These are phyloP conservation scores for Taphrina communis DNA, from an alignment of 1,139 yeast genomes.

Conservation along the genomic window DNA sequence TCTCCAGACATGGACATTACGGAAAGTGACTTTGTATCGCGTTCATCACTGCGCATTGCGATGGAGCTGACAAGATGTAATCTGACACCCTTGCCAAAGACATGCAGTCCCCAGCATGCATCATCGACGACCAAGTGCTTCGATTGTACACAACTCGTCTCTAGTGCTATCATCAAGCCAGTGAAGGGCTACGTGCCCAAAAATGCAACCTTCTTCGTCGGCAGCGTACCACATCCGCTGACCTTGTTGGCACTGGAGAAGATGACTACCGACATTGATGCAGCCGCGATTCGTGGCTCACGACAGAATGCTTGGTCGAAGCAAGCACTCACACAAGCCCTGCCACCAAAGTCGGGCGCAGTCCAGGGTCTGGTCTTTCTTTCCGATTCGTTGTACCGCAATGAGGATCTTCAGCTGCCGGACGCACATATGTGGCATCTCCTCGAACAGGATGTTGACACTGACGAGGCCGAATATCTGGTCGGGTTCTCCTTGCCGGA, in stretches of 20 bases:
- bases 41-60: conserved; percentile 14
- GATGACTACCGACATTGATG: conserved; percentile 4
- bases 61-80: conserved; percentile 27
- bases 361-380: conserved; percentile 29
- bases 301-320: conserved; percentile 13
- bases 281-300: conserved; percentile 6
- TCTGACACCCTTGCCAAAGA: conserved; percentile 23
- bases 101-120: conserved; percentile 16
- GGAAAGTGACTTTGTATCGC: conserved; percentile 7
- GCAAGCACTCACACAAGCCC: conserved; percentile 1
- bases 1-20: conserved; percentile 15
- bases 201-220: conserved; percentile 21
- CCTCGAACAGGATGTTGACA: background rate
- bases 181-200: conserved; percentile 25
- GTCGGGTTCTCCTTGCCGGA: conserved; percentile 25
- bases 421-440: conserved; percentile 22
- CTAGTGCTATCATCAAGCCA: conserved; percentile 25
- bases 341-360: conserved; percentile 10
- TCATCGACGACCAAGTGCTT: conserved; percentile 12
- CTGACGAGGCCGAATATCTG: conserved; percentile 2
- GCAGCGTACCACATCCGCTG: conserved; percentile 26
- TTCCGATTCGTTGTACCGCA: conserved; percentile 9
- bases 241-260: conserved; percentile 14
- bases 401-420: conserved; percentile 19
- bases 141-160: conserved; percentile 17